phyloP scores from a whole-genome alignment of 768 basidiomycete genomes.

The Mycena rosella region DNA sequence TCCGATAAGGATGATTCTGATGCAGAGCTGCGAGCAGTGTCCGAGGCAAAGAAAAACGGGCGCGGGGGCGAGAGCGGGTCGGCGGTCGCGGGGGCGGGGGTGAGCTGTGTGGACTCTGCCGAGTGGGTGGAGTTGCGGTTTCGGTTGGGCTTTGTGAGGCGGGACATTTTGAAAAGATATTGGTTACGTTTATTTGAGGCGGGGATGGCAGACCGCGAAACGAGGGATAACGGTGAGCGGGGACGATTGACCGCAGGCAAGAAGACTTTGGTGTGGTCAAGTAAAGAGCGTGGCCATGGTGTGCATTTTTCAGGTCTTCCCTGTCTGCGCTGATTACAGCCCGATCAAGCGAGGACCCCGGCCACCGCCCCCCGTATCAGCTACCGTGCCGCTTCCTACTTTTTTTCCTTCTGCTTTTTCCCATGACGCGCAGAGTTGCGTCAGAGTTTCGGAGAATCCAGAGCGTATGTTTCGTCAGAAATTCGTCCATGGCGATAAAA shows the following conservation, averaged over 20 bases:
- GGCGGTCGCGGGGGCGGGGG: neutral
- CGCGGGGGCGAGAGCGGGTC: constrained; percentile 27
- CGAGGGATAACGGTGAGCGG: neutral
- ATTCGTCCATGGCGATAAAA: too few species aligned
- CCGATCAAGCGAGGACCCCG: neutral
- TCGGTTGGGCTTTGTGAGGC: constrained; percentile 17
- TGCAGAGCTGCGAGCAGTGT: constrained; percentile 12
- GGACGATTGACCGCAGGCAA: neutral
- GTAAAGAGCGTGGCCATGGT: neutral
- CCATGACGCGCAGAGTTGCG: too few species aligned
- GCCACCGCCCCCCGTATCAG: neutral
- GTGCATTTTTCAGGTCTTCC: neutral
- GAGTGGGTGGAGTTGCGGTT: constrained; percentile 16
- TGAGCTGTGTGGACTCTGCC: neutral
- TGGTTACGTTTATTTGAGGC: neutral
- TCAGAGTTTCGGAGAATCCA: too few species aligned
- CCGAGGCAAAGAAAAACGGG: constrained; percentile 20
- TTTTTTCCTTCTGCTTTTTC: too few species aligned
- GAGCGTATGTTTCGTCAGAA: too few species aligned
- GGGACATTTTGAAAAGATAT: constrained; percentile 14
- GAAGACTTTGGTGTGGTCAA: neutral
- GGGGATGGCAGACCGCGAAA: neutral
- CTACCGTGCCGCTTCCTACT: too few species aligned
- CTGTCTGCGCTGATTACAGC: neutral
- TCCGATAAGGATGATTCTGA: constrained; percentile 30